Evolutionary conservation across 192 early-diverging fungal genomes (phyloP).

Genomic region (Radiomyces spectabilis): DNA sequence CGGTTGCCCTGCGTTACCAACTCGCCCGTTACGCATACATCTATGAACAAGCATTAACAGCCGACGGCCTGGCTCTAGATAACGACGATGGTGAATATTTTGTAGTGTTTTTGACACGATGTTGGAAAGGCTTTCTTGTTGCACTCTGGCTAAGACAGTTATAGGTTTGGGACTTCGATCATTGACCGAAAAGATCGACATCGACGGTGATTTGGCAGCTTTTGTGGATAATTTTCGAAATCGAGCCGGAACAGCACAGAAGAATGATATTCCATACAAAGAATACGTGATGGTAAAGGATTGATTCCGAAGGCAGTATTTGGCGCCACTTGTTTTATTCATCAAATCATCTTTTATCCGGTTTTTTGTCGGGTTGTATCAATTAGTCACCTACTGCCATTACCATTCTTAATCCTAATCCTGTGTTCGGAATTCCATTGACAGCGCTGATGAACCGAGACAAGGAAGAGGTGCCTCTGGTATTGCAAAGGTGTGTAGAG

Average conservation of each 20-base stretch:
- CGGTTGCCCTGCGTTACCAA: conserved; percentile 71
- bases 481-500: conserved; percentile 73
- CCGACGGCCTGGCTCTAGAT: conserved; percentile 58
- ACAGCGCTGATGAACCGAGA: conserved; percentile 66
- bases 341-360: too few species aligned
- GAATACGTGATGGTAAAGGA: conserved; percentile 32
- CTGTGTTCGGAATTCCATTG: conserved; percentile 75
- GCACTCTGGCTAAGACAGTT: too few species aligned
- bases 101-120: neutral
- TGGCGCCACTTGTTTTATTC: too few species aligned
- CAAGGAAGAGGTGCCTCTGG: conserved; percentile 59
- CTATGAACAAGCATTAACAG: conserved; percentile 68
- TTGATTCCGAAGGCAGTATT: conserved; percentile 3
- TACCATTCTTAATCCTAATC: conserved; percentile 62
- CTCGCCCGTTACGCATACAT: conserved; percentile 74
- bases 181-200: conserved; percentile 52
- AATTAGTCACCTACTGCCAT: too few species aligned
- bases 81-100: conserved; percentile 23
- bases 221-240: conserved; percentile 35
- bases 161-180: conserved; percentile 30
- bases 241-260: conserved; percentile 19
- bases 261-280: conserved; percentile 32
- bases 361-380: too few species aligned
- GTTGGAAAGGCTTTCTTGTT: too few species aligned
- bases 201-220: conserved; percentile 48